These are phyloP conservation scores for Coemansia sp. DNA, from an alignment of 192 early-diverging fungal genomes.

Conservation along the genomic window DNA sequence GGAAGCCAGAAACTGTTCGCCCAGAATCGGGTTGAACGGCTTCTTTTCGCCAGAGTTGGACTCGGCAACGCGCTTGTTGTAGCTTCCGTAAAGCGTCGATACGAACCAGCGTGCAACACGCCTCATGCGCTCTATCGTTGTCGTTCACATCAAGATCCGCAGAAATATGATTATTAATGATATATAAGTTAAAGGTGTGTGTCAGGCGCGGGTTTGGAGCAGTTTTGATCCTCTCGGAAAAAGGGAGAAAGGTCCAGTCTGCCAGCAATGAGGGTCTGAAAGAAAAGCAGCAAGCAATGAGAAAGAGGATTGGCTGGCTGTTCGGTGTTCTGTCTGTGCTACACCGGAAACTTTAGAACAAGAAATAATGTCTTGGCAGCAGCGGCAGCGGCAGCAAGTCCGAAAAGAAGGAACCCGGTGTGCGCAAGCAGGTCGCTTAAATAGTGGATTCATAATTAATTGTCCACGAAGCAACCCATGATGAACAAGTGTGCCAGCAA, in stretches of 20 bases:
- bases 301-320: background rate
- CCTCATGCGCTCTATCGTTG: constrained; percentile 61
- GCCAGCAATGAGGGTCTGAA: background rate
- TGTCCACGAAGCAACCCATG: background rate
- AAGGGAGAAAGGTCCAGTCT: background rate
- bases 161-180: background rate
- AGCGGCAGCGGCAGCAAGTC: too few species aligned
- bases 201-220: too few species aligned
- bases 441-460: background rate
- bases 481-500: background rate
- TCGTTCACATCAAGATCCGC: background rate
- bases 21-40: constrained; percentile 71
- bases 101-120: constrained; percentile 75
- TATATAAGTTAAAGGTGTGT: too few species aligned
- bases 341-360: background rate
- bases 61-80: constrained; percentile 68
- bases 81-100: constrained; percentile 76
- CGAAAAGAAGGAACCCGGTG: background rate
- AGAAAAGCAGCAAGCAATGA: background rate
- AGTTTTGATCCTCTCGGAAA: background rate
- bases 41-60: constrained; percentile 71
- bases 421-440: background rate
- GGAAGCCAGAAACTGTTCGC: constrained; percentile 65
- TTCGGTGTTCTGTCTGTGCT: background rate
- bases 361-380: background rate